Evolutionary conservation across 1,139 yeast species (phyloP).

Genomic region (Pichia sp.): DNA sequence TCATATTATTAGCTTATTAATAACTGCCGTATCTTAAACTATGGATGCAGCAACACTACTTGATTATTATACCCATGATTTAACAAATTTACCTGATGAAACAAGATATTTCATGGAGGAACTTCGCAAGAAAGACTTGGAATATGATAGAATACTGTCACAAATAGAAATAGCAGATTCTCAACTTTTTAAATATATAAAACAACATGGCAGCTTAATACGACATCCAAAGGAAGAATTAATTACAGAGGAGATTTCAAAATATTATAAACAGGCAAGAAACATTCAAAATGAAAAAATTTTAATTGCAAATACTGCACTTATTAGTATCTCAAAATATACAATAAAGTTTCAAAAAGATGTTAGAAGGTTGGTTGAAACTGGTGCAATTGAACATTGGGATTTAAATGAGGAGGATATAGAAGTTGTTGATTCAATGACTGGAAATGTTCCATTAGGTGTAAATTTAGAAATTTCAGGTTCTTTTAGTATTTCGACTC

Average conservation of each 20-base stretch:
- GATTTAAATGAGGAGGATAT: conserved; percentile 14
- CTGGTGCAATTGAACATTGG: conserved; percentile 65
- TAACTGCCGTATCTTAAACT: no score
- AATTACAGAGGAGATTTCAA: conserved; percentile 58
- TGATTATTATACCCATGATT: conserved; percentile 67
- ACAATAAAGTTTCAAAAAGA: conserved; percentile 67
- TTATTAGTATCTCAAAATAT: conserved; percentile 71
- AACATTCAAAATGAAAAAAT: conserved; percentile 73
- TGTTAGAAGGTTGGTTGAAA: conserved; percentile 67
- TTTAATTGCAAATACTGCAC: conserved; percentile 73
- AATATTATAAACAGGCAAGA: conserved; percentile 57
- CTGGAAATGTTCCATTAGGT: background rate
- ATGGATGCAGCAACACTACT: conserved; percentile 76
- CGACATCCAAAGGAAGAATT: conserved; percentile 80
- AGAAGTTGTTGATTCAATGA: conserved; percentile 23
- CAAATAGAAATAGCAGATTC: conserved; percentile 68
- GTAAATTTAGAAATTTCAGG: background rate
- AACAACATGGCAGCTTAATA: conserved; percentile 74
- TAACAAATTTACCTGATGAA: conserved; percentile 88
- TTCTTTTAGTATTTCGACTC: background rate
- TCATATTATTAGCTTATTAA: no score
- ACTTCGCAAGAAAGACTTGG: conserved; percentile 62
- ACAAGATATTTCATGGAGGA: conserved; percentile 77
- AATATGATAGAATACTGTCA: conserved; percentile 59
- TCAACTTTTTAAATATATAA: conserved; percentile 74